phyloP scores from a whole-genome alignment of 257 asterid species.

The Solanum dulcamara region DNA sequence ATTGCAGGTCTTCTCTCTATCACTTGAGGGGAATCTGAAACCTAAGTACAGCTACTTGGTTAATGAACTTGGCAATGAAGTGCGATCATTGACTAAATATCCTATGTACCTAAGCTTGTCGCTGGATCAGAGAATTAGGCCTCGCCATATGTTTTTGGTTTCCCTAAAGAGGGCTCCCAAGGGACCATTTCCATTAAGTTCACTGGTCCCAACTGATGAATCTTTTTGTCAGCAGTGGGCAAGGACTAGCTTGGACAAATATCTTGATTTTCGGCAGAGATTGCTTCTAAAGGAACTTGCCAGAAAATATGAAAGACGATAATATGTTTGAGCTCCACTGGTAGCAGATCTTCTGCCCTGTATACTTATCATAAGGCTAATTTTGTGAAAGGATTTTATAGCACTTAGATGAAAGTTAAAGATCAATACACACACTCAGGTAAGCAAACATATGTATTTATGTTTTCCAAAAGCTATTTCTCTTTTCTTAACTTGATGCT shows the following conservation, averaged over 20 bases:
- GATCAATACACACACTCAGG: neutral
- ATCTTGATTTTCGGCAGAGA: conserved; percentile 79
- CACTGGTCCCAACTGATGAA: conserved; percentile 87
- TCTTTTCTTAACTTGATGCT: neutral
- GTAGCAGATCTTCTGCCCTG: neutral
- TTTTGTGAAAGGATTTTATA: neutral
- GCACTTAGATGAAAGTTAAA: neutral
- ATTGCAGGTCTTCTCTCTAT: conserved; percentile 80
- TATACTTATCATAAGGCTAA: neutral
- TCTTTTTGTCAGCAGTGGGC: conserved; percentile 95
- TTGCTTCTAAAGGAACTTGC: conserved; percentile 75
- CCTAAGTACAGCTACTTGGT: conserved; percentile 87
- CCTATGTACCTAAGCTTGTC: conserved; percentile 88
- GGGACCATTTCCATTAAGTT: conserved; percentile 91
- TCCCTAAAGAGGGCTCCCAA: conserved; percentile 80
- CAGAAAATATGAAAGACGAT: conserved; percentile 59
- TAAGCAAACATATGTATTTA: neutral
- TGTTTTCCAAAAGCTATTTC: neutral
- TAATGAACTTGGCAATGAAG: conserved; percentile 83
- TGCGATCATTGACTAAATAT: conserved; percentile 70
- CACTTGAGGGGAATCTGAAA: conserved; percentile 77
- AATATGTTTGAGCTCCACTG: conserved; percentile 2
- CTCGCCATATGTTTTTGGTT: conserved; percentile 87
- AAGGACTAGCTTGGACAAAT: conserved; percentile 74
- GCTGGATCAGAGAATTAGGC: conserved; percentile 87